Conservation (phyloP, 352 stramenopile genomes). For the Phytophthora ramorum region DNA sequence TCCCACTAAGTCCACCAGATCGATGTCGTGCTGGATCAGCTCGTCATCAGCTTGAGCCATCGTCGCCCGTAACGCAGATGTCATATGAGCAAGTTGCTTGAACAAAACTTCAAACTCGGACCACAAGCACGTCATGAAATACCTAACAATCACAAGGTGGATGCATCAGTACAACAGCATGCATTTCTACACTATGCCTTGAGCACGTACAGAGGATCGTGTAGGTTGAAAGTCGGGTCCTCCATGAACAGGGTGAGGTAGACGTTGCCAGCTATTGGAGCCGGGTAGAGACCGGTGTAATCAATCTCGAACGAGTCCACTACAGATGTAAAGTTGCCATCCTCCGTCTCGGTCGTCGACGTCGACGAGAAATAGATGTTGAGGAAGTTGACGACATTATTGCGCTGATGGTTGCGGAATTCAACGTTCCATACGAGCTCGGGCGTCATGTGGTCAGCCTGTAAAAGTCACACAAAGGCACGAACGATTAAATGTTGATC, state of each 20-base stretch:
- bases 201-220: constrained; percentile 86
- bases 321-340: constrained; percentile 44
- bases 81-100: constrained; percentile 71
- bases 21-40: constrained; percentile 66
- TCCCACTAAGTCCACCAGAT: constrained; percentile 75
- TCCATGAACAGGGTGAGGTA: constrained; percentile 95
- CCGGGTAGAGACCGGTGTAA: constrained; percentile 73
- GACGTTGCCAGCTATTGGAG: constrained; percentile 85
- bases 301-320: constrained; percentile 76
- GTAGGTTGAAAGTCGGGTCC: constrained; percentile 92
- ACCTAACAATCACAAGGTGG: constrained; percentile 36
- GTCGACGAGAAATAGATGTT: constrained; percentile 76
- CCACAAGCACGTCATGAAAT: constrained; percentile 82
- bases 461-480: constrained; percentile 32
- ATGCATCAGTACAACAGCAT: constrained; percentile 3
- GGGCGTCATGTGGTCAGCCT: constrained; percentile 92
- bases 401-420: constrained; percentile 86
- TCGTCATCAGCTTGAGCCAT: constrained; percentile 74
- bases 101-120: constrained; percentile 82
- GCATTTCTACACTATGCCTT: neutral
- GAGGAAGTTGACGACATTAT: constrained; percentile 74
- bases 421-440: constrained; percentile 95
- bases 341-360: constrained; percentile 52
- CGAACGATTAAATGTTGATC: constrained; percentile 1
- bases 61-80: constrained; percentile 64